Percentiles rank a stretch among this genome's conserved stretches.
These are phyloP conservation scores for Dactylella cylindrospora DNA, from an alignment of 2,329 filamentous ascomycete genomes.

Conservation along the genomic window DNA sequence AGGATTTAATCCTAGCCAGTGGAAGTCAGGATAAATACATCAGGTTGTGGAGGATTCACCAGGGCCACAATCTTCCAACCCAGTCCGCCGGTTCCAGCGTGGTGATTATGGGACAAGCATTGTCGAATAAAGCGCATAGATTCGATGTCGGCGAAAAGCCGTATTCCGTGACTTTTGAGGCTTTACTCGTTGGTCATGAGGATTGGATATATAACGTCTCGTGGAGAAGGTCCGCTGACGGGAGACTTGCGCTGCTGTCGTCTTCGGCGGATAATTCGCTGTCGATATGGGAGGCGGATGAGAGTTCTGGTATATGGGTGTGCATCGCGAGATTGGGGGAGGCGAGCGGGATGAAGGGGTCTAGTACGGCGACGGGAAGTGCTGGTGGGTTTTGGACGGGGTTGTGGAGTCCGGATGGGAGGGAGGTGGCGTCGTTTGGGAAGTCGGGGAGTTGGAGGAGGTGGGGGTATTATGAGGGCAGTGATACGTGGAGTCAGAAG, in stretches of 20 bases:
- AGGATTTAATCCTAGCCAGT: conserved; percentile 79
- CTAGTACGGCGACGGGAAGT: conserved; percentile 92
- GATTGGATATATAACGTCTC: conserved; percentile 94
- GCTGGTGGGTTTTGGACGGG: conserved; percentile 96
- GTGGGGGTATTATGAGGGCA: conserved; percentile 67
- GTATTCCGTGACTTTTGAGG: conserved; percentile 88
- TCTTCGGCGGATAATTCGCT: conserved; percentile 94
- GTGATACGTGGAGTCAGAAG: conserved; percentile 73
- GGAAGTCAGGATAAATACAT: conserved; percentile 98
- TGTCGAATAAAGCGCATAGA: conserved; percentile 86
- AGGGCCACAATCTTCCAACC: conserved; percentile 65
- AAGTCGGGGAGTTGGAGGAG: conserved; percentile 90
- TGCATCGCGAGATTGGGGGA: conserved; percentile 83
- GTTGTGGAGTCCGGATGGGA: conserved; percentile 79
- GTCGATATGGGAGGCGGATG: conserved; percentile 86
- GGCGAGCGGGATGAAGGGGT: conserved; percentile 91
- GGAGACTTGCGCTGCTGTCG: conserved; percentile 72
- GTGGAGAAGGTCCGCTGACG: conserved; percentile 63
- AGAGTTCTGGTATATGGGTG: conserved; percentile 84
- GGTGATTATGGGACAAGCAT: conserved; percentile 55
- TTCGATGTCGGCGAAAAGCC: conserved; percentile 63
- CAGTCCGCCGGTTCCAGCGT: conserved; percentile 60
- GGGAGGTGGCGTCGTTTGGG: conserved; percentile 75
- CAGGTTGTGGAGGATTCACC: conserved; percentile 82
- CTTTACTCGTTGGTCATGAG: conserved; percentile 88